phyloP scores from a whole-genome alignment of 1,284 basidiomycete species.

The Ceratobasidium sp. region DNA sequence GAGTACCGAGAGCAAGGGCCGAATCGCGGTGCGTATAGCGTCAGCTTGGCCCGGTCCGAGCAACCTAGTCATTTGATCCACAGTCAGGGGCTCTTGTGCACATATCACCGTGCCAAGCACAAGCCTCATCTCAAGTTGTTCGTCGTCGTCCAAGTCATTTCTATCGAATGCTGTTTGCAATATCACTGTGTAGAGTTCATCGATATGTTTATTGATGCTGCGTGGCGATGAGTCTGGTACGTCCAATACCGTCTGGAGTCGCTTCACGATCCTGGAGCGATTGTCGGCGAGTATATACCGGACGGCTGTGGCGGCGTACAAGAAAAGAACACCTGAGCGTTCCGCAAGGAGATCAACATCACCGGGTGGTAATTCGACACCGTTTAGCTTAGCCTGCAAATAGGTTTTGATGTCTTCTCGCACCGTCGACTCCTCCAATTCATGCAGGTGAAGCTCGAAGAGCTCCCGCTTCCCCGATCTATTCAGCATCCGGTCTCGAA shows the following conservation, averaged over 20 bases:
- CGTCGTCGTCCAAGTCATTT: background rate
- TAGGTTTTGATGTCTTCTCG: constrained; percentile 1
- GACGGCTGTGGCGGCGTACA: background rate
- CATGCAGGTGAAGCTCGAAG: too few species aligned
- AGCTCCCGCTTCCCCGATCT: too few species aligned
- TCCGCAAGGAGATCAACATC: background rate
- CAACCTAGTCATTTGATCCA: background rate
- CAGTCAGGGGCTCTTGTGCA: constrained; percentile 14
- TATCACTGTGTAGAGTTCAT: constrained; percentile 4
- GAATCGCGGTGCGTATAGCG: background rate
- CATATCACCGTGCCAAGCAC: constrained; percentile 15
- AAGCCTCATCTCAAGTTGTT: background rate
- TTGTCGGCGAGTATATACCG: background rate
- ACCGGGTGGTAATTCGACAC: background rate
- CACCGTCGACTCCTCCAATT: background rate
- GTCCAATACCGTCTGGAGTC: background rate
- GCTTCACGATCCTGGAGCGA: background rate
- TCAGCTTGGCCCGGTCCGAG: background rate
- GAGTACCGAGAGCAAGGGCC: constrained; percentile 14
- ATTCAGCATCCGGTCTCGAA: background rate
- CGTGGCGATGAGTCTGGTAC: too few species aligned
- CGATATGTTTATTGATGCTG: background rate
- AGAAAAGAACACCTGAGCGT: background rate
- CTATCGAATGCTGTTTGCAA: constrained; percentile 7
- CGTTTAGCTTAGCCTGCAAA: background rate